Evolutionary conservation across 345 rosid genomes (phyloP), one percentile per base, ranked within the genome.

Genomic region (Camelina laxa): DNA sequence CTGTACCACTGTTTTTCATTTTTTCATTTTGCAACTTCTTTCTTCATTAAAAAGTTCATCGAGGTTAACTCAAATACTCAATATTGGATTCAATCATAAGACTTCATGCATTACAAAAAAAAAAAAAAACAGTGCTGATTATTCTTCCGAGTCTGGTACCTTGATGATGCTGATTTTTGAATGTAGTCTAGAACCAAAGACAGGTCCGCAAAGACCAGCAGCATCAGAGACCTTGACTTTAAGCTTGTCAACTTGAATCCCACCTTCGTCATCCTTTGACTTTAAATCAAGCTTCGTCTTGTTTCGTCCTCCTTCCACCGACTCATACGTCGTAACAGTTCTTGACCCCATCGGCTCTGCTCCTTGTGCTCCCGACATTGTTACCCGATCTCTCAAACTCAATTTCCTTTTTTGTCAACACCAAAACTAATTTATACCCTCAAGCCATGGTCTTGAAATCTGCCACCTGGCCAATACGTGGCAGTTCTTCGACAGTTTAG

Each of bases 301-400:
- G 79, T 85, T 86, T 77, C 81, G 79, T 67, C 85, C 90, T 73
- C 80, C 84, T 22, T 60, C 75, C 27, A 85, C 85, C 4, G 85
- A 82, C 73, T 82, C 84, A 47, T 86, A 78, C 12, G 81, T 76
- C 19, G 88, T 88, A 8, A 83, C 85, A 30, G 87, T 85, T 72
- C 19, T 79, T 11, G 87, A 85, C 7, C 81, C 89, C 79, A 81
- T 80, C 30, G 86, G 93, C 69, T 86, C 81, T 61, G 90, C 90
- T 66, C 88, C 90, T 71, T 88, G 92, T 24, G 84, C 87, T 61
- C 87, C 92, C 11, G 87, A 88, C 88, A 86, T 88, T 19, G 5
- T 36, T 63, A 22, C 42, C 42, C 8, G 3, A 39, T 9, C 30
- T 35, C 1, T 9, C 24, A 17, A 9, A 22, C 49, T 27, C 22